Conservation (phyloP, 2,329 filamentous ascomycete genomes). For the Tetracladium maxilliforme region DNA sequence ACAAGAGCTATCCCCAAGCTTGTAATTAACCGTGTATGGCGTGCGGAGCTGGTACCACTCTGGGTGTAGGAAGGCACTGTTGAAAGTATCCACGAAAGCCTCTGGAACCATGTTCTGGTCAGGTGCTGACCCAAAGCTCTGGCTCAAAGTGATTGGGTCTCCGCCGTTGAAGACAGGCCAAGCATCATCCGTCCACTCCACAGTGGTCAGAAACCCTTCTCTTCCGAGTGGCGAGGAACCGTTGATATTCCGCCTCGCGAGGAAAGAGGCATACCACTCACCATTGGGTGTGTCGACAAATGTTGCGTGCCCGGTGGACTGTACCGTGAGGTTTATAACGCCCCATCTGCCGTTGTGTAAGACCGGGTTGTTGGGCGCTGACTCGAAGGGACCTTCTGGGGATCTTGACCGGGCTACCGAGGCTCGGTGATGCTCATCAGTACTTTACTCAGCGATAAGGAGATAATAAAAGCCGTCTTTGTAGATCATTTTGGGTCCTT, state of each 20-base stretch:
- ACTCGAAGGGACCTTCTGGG: constrained; percentile 4
- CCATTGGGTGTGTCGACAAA: constrained; percentile 4
- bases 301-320: constrained; percentile 6
- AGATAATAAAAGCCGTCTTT: constrained; percentile 5
- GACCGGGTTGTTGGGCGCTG: constrained; percentile 5
- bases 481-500: constrained; percentile 5
- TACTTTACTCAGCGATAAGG: constrained; percentile 5
- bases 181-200: constrained; percentile 9
- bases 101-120: constrained; percentile 3
- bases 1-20: constrained; percentile 1
- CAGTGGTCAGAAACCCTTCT: constrained; percentile 7
- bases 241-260: constrained; percentile 7
- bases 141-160: constrained; percentile 5
- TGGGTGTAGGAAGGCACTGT: constrained; percentile 2
- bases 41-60: constrained; percentile 7
- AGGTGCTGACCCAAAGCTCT: constrained; percentile 4
- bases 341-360: constrained; percentile 5
- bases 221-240: constrained; percentile 6
- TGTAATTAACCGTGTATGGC: constrained; percentile 7
- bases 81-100: constrained; percentile 6
- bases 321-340: constrained; percentile 6
- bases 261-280: constrained; percentile 5
- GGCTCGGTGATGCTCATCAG: constrained; percentile 4
- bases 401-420: constrained; percentile 4
- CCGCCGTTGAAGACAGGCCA: constrained; percentile 9